These are phyloP conservation scores for Blastocystis sp. DNA, from an alignment of 352 stramenopile genomes.

Conservation along the genomic window DNA sequence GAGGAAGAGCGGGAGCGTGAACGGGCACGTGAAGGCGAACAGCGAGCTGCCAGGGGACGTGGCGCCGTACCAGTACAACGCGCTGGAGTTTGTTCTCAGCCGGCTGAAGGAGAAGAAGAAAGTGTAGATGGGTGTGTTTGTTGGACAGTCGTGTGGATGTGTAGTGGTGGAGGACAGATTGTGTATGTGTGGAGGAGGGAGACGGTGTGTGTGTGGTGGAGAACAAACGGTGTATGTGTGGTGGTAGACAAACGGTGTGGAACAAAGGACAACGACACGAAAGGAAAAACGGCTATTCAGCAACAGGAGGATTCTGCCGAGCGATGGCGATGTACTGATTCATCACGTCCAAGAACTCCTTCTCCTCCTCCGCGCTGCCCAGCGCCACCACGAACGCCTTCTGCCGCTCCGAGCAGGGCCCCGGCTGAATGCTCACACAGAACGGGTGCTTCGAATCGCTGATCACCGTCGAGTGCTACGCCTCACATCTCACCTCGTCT, in stretches of 20 bases:
- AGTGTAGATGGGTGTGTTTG: constrained; percentile 13
- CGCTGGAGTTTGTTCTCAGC: constrained; percentile 1
- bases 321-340: constrained; percentile 43
- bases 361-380: constrained; percentile 15
- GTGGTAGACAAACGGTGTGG: no score
- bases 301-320: neutral
- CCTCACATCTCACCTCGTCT: neutral
- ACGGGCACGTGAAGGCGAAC: neutral
- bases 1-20: neutral
- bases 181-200: neutral
- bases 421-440: constrained; percentile 18
- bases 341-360: neutral
- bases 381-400: constrained; percentile 51
- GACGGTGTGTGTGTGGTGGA: no score
- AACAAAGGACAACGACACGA: neutral
- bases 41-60: constrained; percentile 16
- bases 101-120: neutral
- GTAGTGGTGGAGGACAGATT: neutral
- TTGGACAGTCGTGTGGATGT: neutral
- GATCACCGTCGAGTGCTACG: neutral
- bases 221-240: no score
- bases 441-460: constrained; percentile 20
- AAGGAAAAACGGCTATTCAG: neutral
- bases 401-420: neutral
- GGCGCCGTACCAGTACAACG: constrained; percentile 6